Evolutionary conservation across 2,329 filamentous ascomycete species (phyloP).

Genomic region (Alternaria gansuensis): DNA sequence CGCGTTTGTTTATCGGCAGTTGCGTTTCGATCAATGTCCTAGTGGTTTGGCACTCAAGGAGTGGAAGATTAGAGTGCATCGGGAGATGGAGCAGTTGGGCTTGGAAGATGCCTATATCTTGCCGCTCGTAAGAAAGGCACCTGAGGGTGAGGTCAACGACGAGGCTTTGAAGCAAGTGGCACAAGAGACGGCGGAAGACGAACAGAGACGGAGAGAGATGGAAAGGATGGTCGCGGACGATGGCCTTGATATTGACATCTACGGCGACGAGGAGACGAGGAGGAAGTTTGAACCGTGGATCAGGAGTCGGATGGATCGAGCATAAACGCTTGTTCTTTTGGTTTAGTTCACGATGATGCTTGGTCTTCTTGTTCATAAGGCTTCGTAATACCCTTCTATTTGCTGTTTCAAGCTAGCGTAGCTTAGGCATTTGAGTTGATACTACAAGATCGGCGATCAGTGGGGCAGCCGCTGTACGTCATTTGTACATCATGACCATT

Average conservation of each 20-base stretch:
- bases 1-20: not conserved
- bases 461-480: slow-evolving; percentile 38
- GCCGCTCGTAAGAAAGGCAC: not conserved
- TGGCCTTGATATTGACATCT: slow-evolving; percentile 15
- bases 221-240: slow-evolving; percentile 5
- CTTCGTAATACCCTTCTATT: not conserved
- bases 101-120: not conserved
- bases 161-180: not conserved
- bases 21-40: slow-evolving; percentile 1
- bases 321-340: not conserved
- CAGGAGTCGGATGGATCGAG: slow-evolving; percentile 4
- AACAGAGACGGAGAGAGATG: not conserved
- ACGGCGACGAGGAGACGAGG: slow-evolving; percentile 13
- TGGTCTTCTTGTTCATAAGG: not conserved
- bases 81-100: slow-evolving; percentile 3
- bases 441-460: not conserved
- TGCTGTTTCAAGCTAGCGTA: not conserved
- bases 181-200: not conserved
- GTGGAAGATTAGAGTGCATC: not conserved
- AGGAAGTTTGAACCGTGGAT: slow-evolving; percentile 14
- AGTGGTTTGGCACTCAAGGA: not conserved
- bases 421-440: not conserved
- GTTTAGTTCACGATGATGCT: not conserved
- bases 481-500: slow-evolving; percentile 58
- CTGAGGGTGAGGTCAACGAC: not conserved